Conservation (phyloP, 148 eudicot genomes). For the Silene latifolia region DNA sequence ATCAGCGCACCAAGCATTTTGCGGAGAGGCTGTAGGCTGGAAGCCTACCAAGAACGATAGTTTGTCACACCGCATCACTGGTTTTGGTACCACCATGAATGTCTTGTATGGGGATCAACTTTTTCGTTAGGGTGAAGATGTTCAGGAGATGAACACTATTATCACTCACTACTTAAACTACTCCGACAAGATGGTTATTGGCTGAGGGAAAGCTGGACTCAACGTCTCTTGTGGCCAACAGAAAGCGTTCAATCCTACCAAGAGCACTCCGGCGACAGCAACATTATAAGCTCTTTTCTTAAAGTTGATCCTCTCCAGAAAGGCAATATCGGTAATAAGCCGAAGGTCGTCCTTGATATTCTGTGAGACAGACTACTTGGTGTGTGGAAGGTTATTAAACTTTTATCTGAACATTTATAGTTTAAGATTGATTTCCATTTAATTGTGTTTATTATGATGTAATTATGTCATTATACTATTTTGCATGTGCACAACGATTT, state of each 20-base stretch:
- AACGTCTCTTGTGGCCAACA: conserved; percentile 81
- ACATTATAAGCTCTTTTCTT: conserved; percentile 37
- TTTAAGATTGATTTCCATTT: conserved; percentile 16
- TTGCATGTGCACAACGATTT: conserved; percentile 23
- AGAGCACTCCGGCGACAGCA: conserved; percentile 14
- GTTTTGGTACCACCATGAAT: conserved; percentile 93
- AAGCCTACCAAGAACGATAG: conserved; percentile 88
- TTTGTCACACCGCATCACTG: conserved; percentile 61
- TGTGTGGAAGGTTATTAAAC: conserved; percentile 13
- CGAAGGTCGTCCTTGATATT: conserved; percentile 17
- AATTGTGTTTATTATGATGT: conserved; percentile 20
- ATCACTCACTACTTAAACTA: conserved; percentile 76
- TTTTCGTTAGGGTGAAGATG: conserved; percentile 70
- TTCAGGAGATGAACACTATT: conserved; percentile 64
- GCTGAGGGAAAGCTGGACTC: conserved; percentile 70
- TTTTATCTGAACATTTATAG: conserved; percentile 17
- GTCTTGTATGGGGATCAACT: conserved; percentile 63
- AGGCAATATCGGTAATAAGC: conserved; percentile 20
- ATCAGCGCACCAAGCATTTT: conserved; percentile 70
- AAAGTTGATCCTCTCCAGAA: conserved; percentile 12
- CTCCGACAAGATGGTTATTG: conserved; percentile 82
- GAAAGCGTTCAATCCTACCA: conserved; percentile 58
- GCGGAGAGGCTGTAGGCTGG: conserved; percentile 52
- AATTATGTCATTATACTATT: conserved; percentile 23
- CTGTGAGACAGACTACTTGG: conserved; percentile 8